Percentiles rank a stretch among this genome's conserved stretches.
These are phyloP conservation scores for Glycine soja DNA, from an alignment of 306 rosid species.

Conservation along the genomic window DNA sequence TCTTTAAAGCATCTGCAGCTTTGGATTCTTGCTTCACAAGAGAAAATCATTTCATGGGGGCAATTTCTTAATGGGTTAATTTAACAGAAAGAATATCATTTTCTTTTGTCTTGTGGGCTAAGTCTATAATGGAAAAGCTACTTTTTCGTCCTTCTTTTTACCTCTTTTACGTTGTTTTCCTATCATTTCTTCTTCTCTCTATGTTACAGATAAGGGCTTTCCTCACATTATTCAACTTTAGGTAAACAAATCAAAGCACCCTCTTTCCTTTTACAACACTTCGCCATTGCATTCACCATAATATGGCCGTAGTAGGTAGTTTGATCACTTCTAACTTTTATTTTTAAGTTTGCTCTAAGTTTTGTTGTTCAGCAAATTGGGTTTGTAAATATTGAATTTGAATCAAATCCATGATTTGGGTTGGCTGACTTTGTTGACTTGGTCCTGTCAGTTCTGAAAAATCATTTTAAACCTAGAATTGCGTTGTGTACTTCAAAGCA, in stretches of 20 bases:
- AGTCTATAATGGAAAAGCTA: constrained; percentile 61
- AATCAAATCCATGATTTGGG: constrained; percentile 29
- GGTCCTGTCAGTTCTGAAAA: constrained; percentile 39
- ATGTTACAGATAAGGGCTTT: constrained; percentile 51
- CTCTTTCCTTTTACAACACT: constrained; percentile 51
- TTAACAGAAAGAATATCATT: constrained; percentile 55
- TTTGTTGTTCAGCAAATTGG: constrained; percentile 46
- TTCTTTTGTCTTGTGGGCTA: constrained; percentile 82
- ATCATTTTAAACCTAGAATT: not conserved
- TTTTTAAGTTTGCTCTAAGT: not conserved
- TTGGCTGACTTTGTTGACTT: constrained; percentile 36
- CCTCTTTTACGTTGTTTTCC: constrained; percentile 37
- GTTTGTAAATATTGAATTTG: constrained; percentile 28
- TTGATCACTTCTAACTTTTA: constrained; percentile 31
- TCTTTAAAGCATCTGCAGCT: constrained; percentile 49
- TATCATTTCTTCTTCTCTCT: constrained; percentile 38
- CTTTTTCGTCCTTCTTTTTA: constrained; percentile 26
- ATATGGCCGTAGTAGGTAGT: constrained; percentile 46
- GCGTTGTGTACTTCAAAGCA: not conserved
- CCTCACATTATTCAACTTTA: constrained; percentile 56
- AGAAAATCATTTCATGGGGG: constrained; percentile 48
- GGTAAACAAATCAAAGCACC: constrained; percentile 35
- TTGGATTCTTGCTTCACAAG: constrained; percentile 78
- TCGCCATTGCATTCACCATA: constrained; percentile 45
- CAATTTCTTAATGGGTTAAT: constrained; percentile 48